phyloP scores from a whole-genome alignment of 257 asterid species.

The Solanum sitiens region DNA sequence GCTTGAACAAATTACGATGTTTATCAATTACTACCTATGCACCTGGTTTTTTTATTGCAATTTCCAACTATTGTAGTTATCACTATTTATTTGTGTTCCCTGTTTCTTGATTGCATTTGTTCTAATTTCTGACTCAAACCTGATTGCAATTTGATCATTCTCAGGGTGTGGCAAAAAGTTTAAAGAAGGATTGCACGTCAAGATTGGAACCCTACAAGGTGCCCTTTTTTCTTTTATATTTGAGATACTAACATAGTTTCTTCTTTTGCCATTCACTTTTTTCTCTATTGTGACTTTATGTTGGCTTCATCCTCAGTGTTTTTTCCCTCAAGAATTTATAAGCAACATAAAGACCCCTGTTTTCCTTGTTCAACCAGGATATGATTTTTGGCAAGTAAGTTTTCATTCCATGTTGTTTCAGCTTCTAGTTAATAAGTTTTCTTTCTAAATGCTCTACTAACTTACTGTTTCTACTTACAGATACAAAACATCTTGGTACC shows the following conservation, averaged over 20 bases:
- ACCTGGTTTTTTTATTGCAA: background rate
- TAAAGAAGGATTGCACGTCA: slow-evolving; percentile 67
- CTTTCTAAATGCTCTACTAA: background rate
- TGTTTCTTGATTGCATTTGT: background rate
- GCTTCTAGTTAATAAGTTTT: background rate
- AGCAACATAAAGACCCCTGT: slow-evolving; percentile 63
- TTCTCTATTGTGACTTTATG: slow-evolving; percentile 4
- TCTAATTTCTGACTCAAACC: background rate
- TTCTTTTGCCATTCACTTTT: background rate
- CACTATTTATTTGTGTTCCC: background rate
- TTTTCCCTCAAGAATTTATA: slow-evolving; percentile 83
- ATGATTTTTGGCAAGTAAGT: slow-evolving; percentile 92
- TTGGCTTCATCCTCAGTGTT: slow-evolving; percentile 47
- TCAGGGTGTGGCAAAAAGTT: slow-evolving; percentile 69
- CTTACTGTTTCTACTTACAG: slow-evolving; percentile 22
- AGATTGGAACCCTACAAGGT: slow-evolving; percentile 70
- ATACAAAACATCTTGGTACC: slow-evolving; percentile 68
- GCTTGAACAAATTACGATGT: background rate
- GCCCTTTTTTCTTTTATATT: slow-evolving; percentile 2
- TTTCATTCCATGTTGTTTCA: background rate
- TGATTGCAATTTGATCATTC: background rate
- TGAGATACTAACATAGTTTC: background rate
- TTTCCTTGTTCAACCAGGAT: slow-evolving; percentile 84
- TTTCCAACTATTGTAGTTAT: background rate
- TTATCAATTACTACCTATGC: background rate